Evolutionary conservation across 176 grass and related monocot species (phyloP), one percentile per base, ranked within the genome.

Genomic region (Zea mays): DNA sequence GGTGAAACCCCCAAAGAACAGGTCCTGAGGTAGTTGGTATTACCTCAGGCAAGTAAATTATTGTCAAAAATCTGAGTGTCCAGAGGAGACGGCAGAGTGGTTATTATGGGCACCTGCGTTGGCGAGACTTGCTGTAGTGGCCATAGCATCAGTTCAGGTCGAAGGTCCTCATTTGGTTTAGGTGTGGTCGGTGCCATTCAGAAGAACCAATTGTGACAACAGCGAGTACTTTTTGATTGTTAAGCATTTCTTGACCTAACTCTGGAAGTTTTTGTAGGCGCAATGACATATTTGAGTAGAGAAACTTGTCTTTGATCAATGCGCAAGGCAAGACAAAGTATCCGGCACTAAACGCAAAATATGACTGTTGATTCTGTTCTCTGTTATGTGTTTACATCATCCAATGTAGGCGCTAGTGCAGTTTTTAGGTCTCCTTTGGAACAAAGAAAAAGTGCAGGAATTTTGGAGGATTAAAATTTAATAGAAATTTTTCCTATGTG

Each of bases 1-100:
- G 89, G 96, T 99, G 43, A 99, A 99, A 83, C 96, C 92, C 59
- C 96, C 81, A 1, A 99, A 99, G 57, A 99, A 99, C 77, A 90
- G 96, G 77, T 95, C 92, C 75, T 99, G 81, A 99, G 75, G 57
- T 3, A 34, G 58, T 42, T 16, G 14, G 35, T 68, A 48, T 73
- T 17, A 20, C 65, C 68, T 56, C 62, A 42, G 40, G 49, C 66
- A 37, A 56, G 37, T 83, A 77, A 37, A 48, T 40, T 27, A 21
- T 62, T 85, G 69, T 79, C 68, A 73, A 79, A 27, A 49, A 79
- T 21, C 21, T 57, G 46, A 63, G 65, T 65, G 68, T 65, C 59
- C 74, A 36, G 21, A 87, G 60, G 5, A 73, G 35, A 43, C 1
- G 33, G 46, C 54, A 20, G 4, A 6, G 35, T 62, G 60, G 42